These are phyloP conservation scores for Leishmania martiniquensis DNA, from an alignment of 208 protist genomes.

Conservation along the genomic window DNA sequence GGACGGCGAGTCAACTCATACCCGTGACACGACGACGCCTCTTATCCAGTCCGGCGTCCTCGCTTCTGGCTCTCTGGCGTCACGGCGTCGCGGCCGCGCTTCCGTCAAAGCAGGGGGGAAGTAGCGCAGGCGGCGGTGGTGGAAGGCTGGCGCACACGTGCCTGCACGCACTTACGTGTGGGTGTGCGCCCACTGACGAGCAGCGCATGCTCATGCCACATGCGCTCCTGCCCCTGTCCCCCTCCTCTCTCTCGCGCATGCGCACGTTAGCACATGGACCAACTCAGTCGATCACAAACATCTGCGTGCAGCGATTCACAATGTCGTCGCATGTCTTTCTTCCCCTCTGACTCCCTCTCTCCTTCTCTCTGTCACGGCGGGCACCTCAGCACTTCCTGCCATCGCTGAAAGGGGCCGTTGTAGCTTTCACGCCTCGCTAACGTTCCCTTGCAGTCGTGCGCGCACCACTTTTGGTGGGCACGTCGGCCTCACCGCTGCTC, in stretches of 20 bases:
- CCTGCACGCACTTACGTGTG: neutral
- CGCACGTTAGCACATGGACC: neutral
- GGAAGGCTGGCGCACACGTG: neutral
- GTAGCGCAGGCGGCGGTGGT: neutral
- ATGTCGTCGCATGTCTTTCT: neutral
- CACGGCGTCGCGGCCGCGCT: neutral
- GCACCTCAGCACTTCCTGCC: neutral
- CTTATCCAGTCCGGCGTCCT: neutral
- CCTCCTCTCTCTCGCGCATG: neutral
- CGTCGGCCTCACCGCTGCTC: neutral
- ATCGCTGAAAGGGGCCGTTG: neutral
- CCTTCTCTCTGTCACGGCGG: neutral
- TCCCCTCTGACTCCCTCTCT: neutral
- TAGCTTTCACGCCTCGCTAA: neutral
- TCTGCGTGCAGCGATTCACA: neutral
- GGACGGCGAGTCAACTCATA: neutral
- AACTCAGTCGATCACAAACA: neutral
- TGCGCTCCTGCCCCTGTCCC: neutral
- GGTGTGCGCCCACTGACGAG: neutral
- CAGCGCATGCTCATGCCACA: neutral
- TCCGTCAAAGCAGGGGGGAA: neutral
- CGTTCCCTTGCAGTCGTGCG: neutral
- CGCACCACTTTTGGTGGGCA: neutral
- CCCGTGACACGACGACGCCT: neutral
- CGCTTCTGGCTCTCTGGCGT: neutral